Evolutionary conservation across 331 rosid genomes (phyloP).

Genomic region (Ulmus americana): DNA sequence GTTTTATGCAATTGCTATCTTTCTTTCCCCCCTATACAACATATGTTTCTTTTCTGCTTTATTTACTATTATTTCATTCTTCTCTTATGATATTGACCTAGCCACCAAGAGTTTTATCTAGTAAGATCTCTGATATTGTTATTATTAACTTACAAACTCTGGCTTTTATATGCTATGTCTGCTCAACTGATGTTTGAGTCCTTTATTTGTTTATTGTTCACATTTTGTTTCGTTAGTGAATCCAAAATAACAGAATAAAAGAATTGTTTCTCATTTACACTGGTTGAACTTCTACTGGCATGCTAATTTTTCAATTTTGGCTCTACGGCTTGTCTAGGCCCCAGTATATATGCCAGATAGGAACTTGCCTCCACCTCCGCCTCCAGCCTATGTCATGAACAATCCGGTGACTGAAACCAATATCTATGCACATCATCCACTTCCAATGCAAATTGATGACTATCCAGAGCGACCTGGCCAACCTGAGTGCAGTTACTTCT

Average conservation of each 20-base stretch:
- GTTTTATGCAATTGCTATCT: too few species aligned
- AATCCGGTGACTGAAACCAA: conserved; percentile 46
- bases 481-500: conserved; percentile 78
- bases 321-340: conserved; percentile 46
- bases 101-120: too few species aligned
- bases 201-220: too few species aligned
- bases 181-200: too few species aligned
- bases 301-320: conserved; percentile 11
- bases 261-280: not conserved
- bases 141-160: too few species aligned
- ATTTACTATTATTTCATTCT: too few species aligned
- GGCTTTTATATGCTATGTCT: too few species aligned
- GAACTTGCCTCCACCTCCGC: conserved; percentile 51
- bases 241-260: not conserved
- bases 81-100: too few species aligned
- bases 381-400: conserved; percentile 50
- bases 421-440: conserved; percentile 46
- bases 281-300: not conserved
- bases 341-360: conserved; percentile 59
- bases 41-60: too few species aligned
- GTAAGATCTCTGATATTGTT: too few species aligned
- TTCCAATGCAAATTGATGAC: conserved; percentile 43
- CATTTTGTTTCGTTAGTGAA: not conserved
- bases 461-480: conserved; percentile 91
- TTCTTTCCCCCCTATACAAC: too few species aligned